Percentiles rank a stretch among this genome's conserved stretches.
These are phyloP conservation scores for Dipteronia dyeriana DNA, from an alignment of 345 rosid species.

Conservation along the genomic window DNA sequence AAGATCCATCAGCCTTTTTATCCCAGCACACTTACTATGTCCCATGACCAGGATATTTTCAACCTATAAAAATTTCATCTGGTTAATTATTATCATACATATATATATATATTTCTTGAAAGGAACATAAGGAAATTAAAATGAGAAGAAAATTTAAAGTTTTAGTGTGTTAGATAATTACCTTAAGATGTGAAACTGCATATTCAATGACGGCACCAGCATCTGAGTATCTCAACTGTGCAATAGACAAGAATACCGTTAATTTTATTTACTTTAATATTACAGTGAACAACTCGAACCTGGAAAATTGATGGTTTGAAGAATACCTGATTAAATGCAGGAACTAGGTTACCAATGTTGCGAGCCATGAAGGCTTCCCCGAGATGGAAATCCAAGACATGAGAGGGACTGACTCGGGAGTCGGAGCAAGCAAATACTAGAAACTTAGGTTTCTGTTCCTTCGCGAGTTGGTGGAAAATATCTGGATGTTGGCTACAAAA, in stretches of 20 bases:
- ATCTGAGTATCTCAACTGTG: constrained; percentile 25
- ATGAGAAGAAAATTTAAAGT: too few species aligned
- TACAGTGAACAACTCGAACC: too few species aligned
- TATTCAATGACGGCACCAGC: constrained; percentile 32
- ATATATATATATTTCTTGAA: too few species aligned
- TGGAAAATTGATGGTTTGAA: too few species aligned
- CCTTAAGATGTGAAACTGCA: constrained; percentile 11
- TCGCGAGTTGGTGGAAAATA: neutral
- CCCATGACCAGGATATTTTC: constrained; percentile 30
- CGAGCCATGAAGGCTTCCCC: constrained; percentile 57
- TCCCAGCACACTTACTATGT: constrained; percentile 31
- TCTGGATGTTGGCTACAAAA: constrained; percentile 22
- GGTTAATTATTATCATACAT: neutral
- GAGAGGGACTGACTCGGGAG: constrained; percentile 55
- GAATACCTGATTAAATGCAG: constrained; percentile 48
- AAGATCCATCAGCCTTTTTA: constrained; percentile 23
- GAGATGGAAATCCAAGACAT: constrained; percentile 47
- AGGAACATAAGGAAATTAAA: neutral
- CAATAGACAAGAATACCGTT: neutral
- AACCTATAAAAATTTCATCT: constrained; percentile 6
- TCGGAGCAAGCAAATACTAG: constrained; percentile 51
- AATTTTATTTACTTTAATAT: too few species aligned
- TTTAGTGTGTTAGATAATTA: neutral
- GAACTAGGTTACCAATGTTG: constrained; percentile 57
- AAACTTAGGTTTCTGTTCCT: constrained; percentile 26